phyloP scores from a whole-genome alignment of 768 basidiomycete genomes.

The Leccinum rimulosum region DNA sequence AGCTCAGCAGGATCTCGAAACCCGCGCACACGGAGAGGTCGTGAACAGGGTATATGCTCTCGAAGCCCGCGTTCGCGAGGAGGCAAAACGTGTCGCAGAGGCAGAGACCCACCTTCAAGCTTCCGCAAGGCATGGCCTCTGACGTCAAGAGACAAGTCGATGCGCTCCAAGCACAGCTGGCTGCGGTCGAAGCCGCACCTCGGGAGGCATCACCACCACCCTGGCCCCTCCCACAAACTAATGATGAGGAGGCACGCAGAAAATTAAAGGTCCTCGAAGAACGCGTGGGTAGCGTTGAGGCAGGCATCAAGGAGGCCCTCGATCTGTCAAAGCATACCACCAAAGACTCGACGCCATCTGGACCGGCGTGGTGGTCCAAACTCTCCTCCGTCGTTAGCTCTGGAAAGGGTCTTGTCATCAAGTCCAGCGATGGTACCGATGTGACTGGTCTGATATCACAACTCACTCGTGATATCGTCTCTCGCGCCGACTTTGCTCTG shows the following conservation, averaged over 20 bases:
- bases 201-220: conserved; percentile 16
- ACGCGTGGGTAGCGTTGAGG: conserved; percentile 57
- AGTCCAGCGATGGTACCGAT: conserved; percentile 73
- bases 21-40: conserved; percentile 50
- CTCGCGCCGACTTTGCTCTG: conserved; percentile 81
- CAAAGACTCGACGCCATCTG: conserved; percentile 38
- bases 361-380: conserved; percentile 70
- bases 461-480: conserved; percentile 74
- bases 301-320: conserved; percentile 67
- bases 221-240: conserved; percentile 22
- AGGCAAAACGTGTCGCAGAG: conserved; percentile 48
- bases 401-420: conserved; percentile 57
- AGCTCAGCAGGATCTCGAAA: conserved; percentile 51
- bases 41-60: conserved; percentile 52
- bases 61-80: conserved; percentile 50
- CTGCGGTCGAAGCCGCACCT: conserved; percentile 27
- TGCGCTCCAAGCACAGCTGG: conserved; percentile 43
- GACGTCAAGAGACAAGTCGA: conserved; percentile 57
- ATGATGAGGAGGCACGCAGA: conserved; percentile 56
- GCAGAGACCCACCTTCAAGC: conserved; percentile 49
- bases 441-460: conserved; percentile 65
- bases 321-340: conserved; percentile 54
- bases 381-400: conserved; percentile 44
- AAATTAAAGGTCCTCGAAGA: conserved; percentile 61
- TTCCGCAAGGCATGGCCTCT: conserved; percentile 40